phyloP scores from a whole-genome alignment of 345 rosid genomes.

The Gossypioides kirkii region DNA sequence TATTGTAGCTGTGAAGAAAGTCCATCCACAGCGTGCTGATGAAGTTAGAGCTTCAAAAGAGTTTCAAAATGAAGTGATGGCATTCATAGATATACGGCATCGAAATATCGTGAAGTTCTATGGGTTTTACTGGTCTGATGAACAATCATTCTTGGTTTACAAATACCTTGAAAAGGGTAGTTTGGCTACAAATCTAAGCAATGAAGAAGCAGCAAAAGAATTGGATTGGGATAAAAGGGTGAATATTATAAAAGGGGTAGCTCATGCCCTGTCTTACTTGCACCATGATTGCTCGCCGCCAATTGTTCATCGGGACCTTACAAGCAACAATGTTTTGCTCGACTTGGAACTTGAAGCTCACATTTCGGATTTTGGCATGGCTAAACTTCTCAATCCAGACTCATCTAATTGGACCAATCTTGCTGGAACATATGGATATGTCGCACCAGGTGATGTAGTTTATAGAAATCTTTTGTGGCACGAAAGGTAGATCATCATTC shows the following conservation, averaged over 20 bases:
- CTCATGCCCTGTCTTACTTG: conserved; percentile 7
- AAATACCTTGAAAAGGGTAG: conserved; percentile 31
- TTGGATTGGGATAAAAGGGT: not conserved
- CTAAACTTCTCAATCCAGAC: not conserved
- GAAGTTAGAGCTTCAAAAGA: not conserved
- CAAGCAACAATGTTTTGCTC: conserved; percentile 15
- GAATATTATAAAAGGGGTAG: not conserved
- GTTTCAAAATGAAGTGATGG: conserved; percentile 23
- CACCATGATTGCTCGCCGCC: conserved; percentile 11
- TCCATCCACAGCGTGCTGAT: not conserved
- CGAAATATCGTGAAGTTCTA: conserved; percentile 24
- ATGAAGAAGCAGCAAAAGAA: conserved; percentile 3
- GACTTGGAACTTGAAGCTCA: not conserved
- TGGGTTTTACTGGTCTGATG: conserved; percentile 19
- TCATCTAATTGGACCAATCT: conserved; percentile 7
- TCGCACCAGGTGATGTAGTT: conserved; percentile 27
- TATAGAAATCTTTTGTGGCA: not conserved
- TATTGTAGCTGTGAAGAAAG: not conserved
- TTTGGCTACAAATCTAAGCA: conserved; percentile 18
- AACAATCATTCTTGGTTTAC: conserved; percentile 21
- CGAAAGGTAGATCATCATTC: not conserved
- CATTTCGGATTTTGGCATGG: conserved; percentile 11
- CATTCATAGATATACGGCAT: conserved; percentile 23
- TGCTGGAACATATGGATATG: conserved; percentile 12
- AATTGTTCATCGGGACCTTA: conserved; percentile 19